These are phyloP conservation scores for Hymenoscyphus fraxineus DNA, from an alignment of 2,329 filamentous ascomycete species.

Conservation along the genomic window DNA sequence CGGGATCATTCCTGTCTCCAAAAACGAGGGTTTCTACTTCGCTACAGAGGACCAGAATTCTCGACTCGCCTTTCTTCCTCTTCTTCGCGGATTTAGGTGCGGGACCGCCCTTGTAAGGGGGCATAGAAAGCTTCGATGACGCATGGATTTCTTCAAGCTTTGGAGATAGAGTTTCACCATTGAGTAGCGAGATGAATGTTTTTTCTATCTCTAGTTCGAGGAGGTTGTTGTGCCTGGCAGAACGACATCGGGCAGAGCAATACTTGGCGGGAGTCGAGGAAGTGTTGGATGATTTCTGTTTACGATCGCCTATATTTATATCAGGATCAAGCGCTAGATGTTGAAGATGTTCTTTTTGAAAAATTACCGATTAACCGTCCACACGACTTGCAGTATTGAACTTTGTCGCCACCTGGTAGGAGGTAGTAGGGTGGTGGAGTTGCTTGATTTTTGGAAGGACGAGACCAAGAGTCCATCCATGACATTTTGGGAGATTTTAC, in stretches of 20 bases:
- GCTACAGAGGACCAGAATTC: constrained; percentile 47
- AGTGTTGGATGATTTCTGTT: neutral
- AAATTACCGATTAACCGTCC: constrained; percentile 50
- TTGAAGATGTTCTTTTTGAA: neutral
- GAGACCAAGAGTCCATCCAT: constrained; percentile 13
- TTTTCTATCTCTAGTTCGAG: constrained; percentile 51
- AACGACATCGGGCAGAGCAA: constrained; percentile 53
- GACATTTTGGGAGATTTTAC: constrained; percentile 2
- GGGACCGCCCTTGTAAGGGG: neutral
- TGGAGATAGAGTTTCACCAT: constrained; percentile 9
- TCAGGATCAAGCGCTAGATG: neutral
- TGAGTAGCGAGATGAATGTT: constrained; percentile 41
- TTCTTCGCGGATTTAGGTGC: constrained; percentile 23
- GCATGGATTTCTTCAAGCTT: constrained; percentile 26
- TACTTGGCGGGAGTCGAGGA: constrained; percentile 42
- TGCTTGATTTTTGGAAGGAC: constrained; percentile 21
- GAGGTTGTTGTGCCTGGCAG: constrained; percentile 42
- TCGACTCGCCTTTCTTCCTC: constrained; percentile 46
- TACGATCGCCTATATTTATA: neutral
- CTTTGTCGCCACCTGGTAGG: constrained; percentile 40
- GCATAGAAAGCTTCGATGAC: neutral
- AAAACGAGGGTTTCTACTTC: constrained; percentile 50
- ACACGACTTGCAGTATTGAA: constrained; percentile 54
- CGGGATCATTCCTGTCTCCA: constrained; percentile 42
- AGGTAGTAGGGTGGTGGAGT: constrained; percentile 54